Base-by-base conservation (phyloP, 2,329 filamentous ascomycete genomes). In the Penicillium paneum region DNA sequence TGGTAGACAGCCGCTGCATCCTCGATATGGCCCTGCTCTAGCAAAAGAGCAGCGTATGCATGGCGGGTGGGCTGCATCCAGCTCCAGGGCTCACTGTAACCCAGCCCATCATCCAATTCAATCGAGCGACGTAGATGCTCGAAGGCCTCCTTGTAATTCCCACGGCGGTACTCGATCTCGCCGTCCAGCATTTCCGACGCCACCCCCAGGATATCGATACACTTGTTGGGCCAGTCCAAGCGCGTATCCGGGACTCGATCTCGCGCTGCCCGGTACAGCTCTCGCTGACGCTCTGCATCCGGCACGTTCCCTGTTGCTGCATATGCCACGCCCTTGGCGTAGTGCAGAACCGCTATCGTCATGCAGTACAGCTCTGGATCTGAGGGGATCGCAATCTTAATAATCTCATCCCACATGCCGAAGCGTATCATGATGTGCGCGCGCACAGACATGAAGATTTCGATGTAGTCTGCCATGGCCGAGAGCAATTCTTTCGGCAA, bases 381-480 rank as follows among this genome's bases (percentile, higher is more conserved):
- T 0, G 68, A 51, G 0, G 87, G 88, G 0, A 89, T 56, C 0
- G 73, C 55, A 0, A 89, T 70, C 1, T 74, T 70, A 8, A 88
- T 71, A 21, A 91, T 76, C 0, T 90, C 85, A 0, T 83, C 65
- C 89, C 89, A 92, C 15, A 75, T 76, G 0, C 89, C 89, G 61
- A 92, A 93, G 0, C 89, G 83, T 41, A 93, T 78, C 15, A 89
- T 75, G 1, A 86, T 84, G 67, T 93, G 89, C 2, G 87, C 75
- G 3, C 84, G 81, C 68, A 90, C 83, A 1, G 82, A 80, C 3
- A 88, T 71, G 60, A 90, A 91, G 1, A 82, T 81, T 70, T 92
- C 89, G 1, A 91, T 75, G 84, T 87, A 91, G 69, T 91, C 87
- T 0, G 88, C 87, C 88, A 92, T 91, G 0, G 87, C 86, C 0